phyloP scores from a whole-genome alignment of 345 rosid genomes.

The Eucalyptus paniculata region DNA sequence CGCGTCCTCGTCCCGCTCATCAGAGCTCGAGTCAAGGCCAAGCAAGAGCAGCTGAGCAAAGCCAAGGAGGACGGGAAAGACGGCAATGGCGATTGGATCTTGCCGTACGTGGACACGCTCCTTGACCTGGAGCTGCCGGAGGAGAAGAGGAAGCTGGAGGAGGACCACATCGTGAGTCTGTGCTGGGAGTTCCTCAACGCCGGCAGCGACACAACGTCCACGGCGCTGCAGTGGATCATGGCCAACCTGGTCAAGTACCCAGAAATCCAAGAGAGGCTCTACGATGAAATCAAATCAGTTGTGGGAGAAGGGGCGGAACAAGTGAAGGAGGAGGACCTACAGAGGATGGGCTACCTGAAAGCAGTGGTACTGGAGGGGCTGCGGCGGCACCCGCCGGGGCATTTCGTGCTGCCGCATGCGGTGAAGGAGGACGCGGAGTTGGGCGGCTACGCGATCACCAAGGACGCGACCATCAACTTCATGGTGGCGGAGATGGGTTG shows the following conservation, averaged over 20 bases:
- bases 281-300: not conserved
- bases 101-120: not conserved
- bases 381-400: not conserved
- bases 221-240: not conserved
- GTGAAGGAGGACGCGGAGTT: not conserved
- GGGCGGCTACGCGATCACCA: not conserved
- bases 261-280: not conserved
- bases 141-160: not conserved
- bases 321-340: not conserved
- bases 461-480: slow-evolving; percentile 1
- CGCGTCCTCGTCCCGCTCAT: not conserved
- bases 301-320: not conserved
- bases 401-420: not conserved
- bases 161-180: not conserved
- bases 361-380: slow-evolving; percentile 1
- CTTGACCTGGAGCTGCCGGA: not conserved
- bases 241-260: slow-evolving; percentile 2
- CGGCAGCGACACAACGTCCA: not conserved
- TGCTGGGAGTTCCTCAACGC: not conserved
- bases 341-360: not conserved
- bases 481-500: not conserved
- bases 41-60: not conserved
- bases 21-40: not conserved
- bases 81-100: not conserved
- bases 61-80: not conserved